These are phyloP conservation scores for Candida sanyiensis DNA, from an alignment of 805 yeast species.

Conservation along the genomic window DNA sequence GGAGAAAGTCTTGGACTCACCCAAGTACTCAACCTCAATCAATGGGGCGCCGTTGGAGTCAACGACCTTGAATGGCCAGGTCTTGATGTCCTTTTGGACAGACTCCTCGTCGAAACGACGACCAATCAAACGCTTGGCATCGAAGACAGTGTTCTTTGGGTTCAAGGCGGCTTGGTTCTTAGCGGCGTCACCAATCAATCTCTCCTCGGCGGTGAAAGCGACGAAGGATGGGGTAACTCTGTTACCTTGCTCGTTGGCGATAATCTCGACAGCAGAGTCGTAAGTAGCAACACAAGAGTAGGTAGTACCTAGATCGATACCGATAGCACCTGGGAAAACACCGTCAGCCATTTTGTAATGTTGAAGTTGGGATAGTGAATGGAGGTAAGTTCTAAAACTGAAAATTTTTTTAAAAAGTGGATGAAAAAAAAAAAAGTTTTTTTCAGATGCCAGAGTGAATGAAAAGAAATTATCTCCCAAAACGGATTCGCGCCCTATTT, in stretches of 20 bases:
- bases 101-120: slow-evolving; percentile 69
- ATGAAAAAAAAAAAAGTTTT: slow-evolving; percentile 17
- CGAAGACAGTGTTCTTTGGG: slow-evolving; percentile 73
- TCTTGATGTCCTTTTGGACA: slow-evolving; percentile 86
- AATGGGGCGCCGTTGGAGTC: slow-evolving; percentile 62
- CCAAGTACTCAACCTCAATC: slow-evolving; percentile 64
- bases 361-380: slow-evolving; percentile 6
- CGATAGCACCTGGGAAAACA: slow-evolving; percentile 98
- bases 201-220: slow-evolving; percentile 72
- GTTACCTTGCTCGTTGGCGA: slow-evolving; percentile 84
- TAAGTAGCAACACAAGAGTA: slow-evolving; percentile 76
- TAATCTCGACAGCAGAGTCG: slow-evolving; percentile 71
- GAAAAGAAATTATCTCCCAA: slow-evolving; percentile 6
- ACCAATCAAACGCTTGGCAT: slow-evolving; percentile 80
- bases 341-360: slow-evolving; percentile 79
- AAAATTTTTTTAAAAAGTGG: slow-evolving; percentile 11
- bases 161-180: slow-evolving; percentile 79
- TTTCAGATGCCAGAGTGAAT: slow-evolving; percentile 7
- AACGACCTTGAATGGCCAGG: slow-evolving; percentile 77
- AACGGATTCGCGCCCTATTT: slow-evolving; percentile 10
- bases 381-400: slow-evolving; percentile 9
- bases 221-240: slow-evolving; percentile 80
- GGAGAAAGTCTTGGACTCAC: slow-evolving; percentile 62
- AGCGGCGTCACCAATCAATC: slow-evolving; percentile 80
- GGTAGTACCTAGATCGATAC: slow-evolving; percentile 96